phyloP scores from a whole-genome alignment of 805 yeast genomes.

The Isabelozyma heimii region DNA sequence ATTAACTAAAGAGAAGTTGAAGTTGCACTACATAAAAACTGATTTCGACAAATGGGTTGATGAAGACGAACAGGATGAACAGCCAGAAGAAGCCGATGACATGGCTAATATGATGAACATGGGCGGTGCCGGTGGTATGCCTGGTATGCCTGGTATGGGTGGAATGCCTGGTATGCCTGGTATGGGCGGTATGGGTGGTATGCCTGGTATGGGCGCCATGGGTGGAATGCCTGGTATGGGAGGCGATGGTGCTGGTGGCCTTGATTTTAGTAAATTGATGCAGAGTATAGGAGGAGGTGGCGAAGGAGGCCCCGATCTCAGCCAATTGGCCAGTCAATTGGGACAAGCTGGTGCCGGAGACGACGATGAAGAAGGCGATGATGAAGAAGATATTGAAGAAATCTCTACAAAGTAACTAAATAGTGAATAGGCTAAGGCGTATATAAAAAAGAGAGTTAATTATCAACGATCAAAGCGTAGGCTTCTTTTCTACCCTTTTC shows the following conservation, averaged over 20 bases:
- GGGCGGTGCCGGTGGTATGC: slow-evolving; percentile 24
- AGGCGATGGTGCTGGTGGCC: slow-evolving; percentile 22
- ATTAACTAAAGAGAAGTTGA: slow-evolving; percentile 81
- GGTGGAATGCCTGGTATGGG: slow-evolving; percentile 18
- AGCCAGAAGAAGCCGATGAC: slow-evolving; percentile 44
- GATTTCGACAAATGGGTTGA: slow-evolving; percentile 98
- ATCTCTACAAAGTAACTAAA: neutral
- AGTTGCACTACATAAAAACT: slow-evolving; percentile 78
- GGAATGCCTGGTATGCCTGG: too few relatives aligned
- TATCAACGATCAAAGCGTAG: too few relatives aligned
- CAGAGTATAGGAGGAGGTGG: slow-evolving; percentile 16
- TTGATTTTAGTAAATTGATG: slow-evolving; percentile 18
- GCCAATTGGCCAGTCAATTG: slow-evolving; percentile 41
- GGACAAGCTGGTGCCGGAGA: slow-evolving; percentile 36
- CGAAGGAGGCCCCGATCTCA: slow-evolving; percentile 33
- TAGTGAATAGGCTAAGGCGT: neutral
- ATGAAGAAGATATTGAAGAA: slow-evolving; percentile 17
- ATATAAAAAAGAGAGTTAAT: too few relatives aligned
- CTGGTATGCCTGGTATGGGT: slow-evolving; percentile 31
- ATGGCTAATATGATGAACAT: slow-evolving; percentile 30
- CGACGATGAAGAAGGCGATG: slow-evolving; percentile 23
- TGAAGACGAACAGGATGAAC: slow-evolving; percentile 93
- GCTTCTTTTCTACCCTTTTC: too few relatives aligned
- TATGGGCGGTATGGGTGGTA: slow-evolving; percentile 14
- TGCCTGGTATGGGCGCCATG: slow-evolving; percentile 13